Evolutionary conservation across 2,329 filamentous ascomycete genomes (phyloP).

Genomic region (Metarhizium brunneum): DNA sequence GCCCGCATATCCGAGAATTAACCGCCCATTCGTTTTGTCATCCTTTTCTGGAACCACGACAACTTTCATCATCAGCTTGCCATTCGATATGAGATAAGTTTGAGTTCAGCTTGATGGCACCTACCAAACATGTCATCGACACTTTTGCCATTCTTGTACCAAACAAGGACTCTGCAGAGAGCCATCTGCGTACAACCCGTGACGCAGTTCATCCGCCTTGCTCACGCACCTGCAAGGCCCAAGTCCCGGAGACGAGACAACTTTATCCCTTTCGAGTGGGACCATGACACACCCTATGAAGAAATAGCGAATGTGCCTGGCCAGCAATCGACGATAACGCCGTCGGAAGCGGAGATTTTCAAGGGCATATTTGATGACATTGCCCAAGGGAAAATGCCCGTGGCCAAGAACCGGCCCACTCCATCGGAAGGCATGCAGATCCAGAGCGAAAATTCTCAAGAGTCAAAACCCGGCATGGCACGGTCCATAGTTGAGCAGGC

Average conservation of each 20-base stretch:
- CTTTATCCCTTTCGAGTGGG: constrained; percentile 45
- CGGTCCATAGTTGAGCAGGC: constrained; percentile 25
- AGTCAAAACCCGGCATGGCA: constrained; percentile 6
- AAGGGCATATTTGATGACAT: constrained; percentile 44
- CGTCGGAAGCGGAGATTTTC: constrained; percentile 48
- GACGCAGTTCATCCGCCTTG: constrained; percentile 13
- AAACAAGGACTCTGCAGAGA: constrained; percentile 49
- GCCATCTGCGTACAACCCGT: constrained; percentile 16
- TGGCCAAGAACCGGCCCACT: constrained; percentile 13
- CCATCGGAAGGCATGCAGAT: constrained; percentile 1
- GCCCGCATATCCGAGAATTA: not conserved
- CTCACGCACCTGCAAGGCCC: constrained; percentile 9
- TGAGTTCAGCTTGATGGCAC: not conserved
- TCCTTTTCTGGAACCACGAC: not conserved
- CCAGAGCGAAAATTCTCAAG: not conserved
- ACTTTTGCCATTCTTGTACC: constrained; percentile 60
- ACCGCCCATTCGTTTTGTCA: not conserved
- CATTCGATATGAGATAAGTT: not conserved
- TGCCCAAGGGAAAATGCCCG: constrained; percentile 23
- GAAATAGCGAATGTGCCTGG: constrained; percentile 11
- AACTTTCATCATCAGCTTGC: not conserved
- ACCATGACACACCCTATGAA: constrained; percentile 17
- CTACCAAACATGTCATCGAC: constrained; percentile 34
- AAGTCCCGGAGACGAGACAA: constrained; percentile 17
- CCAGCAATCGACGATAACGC: constrained; percentile 44